A percentile compares a stretch with the other conserved stretches of the same genome.
Evolutionary conservation across 2,329 filamentous ascomycete genomes (phyloP).

Genomic region (Chrysoporthe austroafricana): DNA sequence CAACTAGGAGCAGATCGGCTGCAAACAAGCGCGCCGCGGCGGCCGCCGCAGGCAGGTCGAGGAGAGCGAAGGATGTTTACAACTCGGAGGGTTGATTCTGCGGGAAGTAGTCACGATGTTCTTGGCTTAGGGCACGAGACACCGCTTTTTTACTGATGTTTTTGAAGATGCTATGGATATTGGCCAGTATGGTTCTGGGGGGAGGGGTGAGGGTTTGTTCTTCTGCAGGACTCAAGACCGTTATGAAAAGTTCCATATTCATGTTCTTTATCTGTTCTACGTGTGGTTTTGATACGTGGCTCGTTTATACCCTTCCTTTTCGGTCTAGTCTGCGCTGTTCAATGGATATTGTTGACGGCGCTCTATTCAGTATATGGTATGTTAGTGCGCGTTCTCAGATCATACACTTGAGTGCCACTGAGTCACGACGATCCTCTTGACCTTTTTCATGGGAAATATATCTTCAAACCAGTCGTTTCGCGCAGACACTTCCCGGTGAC

Average conservation of each 20-base stretch:
- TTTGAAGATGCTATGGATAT: not conserved
- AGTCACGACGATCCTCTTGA: not conserved
- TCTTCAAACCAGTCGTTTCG: not conserved
- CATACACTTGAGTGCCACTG: not conserved
- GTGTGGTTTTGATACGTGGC: not conserved
- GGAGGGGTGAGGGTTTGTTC: too few species aligned
- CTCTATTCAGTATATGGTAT: not conserved
- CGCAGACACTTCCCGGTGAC: not conserved
- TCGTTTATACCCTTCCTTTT: not conserved
- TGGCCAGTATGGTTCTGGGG: not conserved
- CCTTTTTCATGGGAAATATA: not conserved
- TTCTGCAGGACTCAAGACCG: not conserved
- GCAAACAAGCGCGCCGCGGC: conserved; percentile 6
- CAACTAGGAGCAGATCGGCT: conserved; percentile 18
- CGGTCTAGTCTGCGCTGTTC: not conserved
- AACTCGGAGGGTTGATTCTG: conserved; percentile 14
- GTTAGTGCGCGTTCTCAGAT: not conserved
- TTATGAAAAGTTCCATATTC: not conserved
- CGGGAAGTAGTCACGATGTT: not conserved
- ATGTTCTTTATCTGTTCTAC: not conserved
- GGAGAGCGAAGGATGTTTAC: conserved; percentile 26
- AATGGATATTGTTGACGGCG: not conserved
- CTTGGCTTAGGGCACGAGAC: not conserved
- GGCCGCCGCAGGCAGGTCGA: conserved; percentile 17
- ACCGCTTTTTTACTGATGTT: not conserved